phyloP scores from a whole-genome alignment of 2,329 filamentous ascomycete species.

The Malbranchea cinnamomea region DNA sequence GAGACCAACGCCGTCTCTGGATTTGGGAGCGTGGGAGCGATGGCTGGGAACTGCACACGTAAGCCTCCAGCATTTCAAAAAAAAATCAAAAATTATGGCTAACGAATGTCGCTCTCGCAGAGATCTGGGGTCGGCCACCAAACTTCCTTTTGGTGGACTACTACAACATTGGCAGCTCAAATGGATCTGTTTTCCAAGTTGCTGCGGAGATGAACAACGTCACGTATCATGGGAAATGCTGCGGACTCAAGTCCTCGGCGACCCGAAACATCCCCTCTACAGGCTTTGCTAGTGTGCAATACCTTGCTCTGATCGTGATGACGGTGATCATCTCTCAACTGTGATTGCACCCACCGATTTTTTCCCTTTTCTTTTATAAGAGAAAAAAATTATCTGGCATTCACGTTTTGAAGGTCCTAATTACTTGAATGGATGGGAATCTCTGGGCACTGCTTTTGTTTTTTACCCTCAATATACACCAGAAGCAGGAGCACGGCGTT shows the following conservation, averaged over 20 bases:
- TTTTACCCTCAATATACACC: too few relatives aligned
- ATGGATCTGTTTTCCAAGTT: constrained; percentile 64
- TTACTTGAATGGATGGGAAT: too few relatives aligned
- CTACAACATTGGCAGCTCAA: constrained; percentile 55
- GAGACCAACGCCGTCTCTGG: constrained; percentile 55
- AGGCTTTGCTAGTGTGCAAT: too few relatives aligned
- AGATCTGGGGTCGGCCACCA: constrained; percentile 50
- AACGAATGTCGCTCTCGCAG: constrained; percentile 19
- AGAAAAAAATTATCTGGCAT: too few relatives aligned
- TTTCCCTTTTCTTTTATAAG: too few relatives aligned
- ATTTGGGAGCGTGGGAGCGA: constrained; percentile 49
- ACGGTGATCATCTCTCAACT: too few relatives aligned
- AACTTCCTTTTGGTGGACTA: constrained; percentile 75
- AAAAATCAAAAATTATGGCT: not conserved
- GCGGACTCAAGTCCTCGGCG: constrained; percentile 15
- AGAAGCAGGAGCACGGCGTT: too few relatives aligned
- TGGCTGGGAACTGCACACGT: constrained; percentile 47
- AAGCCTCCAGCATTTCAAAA: constrained; percentile 14
- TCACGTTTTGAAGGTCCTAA: too few relatives aligned
- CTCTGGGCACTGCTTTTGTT: too few relatives aligned
- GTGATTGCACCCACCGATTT: too few relatives aligned
- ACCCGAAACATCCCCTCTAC: too few relatives aligned
- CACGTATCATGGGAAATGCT: constrained; percentile 40
- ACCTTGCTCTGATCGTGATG: too few relatives aligned
- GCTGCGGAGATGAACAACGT: constrained; percentile 59